These are phyloP conservation scores for Phylloporus arenicola DNA, from an alignment of 768 basidiomycete species.

Conservation along the genomic window DNA sequence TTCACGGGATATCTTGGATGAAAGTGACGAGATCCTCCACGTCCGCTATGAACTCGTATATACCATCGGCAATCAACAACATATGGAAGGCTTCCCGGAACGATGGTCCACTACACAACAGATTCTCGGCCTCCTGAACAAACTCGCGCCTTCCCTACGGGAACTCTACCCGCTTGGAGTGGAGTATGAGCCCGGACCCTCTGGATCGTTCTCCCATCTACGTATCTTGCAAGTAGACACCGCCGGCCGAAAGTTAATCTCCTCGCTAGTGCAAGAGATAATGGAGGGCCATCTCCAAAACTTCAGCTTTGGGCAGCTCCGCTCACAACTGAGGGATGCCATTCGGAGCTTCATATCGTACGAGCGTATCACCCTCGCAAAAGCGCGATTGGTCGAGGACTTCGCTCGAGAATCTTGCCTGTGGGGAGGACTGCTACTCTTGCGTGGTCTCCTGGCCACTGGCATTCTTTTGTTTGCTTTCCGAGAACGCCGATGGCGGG, in stretches of 20 bases:
- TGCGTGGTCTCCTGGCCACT: slow-evolving; percentile 23
- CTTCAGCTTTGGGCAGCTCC: slow-evolving; percentile 6
- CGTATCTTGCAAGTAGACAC: slow-evolving; percentile 12
- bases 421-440: slow-evolving; percentile 16
- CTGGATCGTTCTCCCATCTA: slow-evolving; percentile 8
- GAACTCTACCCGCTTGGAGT: slow-evolving; percentile 7
- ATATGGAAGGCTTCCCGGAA: slow-evolving; percentile 37
- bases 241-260: slow-evolving; percentile 6
- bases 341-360: slow-evolving; percentile 9
- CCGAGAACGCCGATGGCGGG: slow-evolving; percentile 25
- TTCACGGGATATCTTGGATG: slow-evolving; percentile 19
- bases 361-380: neutral
- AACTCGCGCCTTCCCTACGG: neutral
- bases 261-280: slow-evolving; percentile 7
- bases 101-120: slow-evolving; percentile 41
- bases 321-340: neutral
- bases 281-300: slow-evolving; percentile 6
- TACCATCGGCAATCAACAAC: slow-evolving; percentile 34
- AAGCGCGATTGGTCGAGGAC: neutral
- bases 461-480: slow-evolving; percentile 20
- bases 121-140: slow-evolving; percentile 29
- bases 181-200: slow-evolving; percentile 1
- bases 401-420: neutral
- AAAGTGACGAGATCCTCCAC: slow-evolving; percentile 37
- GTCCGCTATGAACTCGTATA: slow-evolving; percentile 47